Evolutionary conservation across 768 basidiomycete species (phyloP).

Genomic region (Leccinum subtestaceum): DNA sequence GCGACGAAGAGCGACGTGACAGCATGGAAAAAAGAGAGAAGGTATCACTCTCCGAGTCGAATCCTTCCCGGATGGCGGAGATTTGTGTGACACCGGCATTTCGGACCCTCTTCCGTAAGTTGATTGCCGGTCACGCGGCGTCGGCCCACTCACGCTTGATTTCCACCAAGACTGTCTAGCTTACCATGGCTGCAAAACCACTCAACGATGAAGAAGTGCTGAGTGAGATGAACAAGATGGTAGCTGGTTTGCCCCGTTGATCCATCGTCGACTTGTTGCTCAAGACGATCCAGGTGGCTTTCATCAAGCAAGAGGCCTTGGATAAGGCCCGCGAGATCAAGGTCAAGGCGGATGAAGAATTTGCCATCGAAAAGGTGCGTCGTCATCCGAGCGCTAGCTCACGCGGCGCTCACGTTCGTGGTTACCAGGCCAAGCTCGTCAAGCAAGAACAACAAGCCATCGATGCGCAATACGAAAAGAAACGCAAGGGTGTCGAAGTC

Average conservation of each 20-base stretch:
- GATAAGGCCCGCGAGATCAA: slow-evolving; percentile 97
- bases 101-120: too few relatives aligned
- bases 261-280: neutral
- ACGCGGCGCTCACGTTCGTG: too few relatives aligned
- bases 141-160: neutral
- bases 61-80: too few relatives aligned
- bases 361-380: slow-evolving; percentile 92
- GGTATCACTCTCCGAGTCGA: too few relatives aligned
- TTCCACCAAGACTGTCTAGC: neutral
- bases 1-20: too few relatives aligned
- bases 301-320: slow-evolving; percentile 97
- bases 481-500: slow-evolving; percentile 88
- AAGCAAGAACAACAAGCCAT: slow-evolving; percentile 95
- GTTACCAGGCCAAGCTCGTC: slow-evolving; percentile 84
- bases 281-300: slow-evolving; percentile 66
- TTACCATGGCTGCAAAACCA: slow-evolving; percentile 68
- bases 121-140: too few relatives aligned
- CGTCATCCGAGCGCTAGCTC: neutral
- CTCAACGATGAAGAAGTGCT: slow-evolving; percentile 94
- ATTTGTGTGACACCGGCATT: too few relatives aligned
- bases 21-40: too few relatives aligned
- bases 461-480: slow-evolving; percentile 94
- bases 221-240: slow-evolving; percentile 99
- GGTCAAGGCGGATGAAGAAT: slow-evolving; percentile 98
- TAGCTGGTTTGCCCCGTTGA: slow-evolving; percentile 32